Base-by-base conservation (phyloP, 805 yeast genomes). In the Kluyveromyces nonfermentans region DNA sequence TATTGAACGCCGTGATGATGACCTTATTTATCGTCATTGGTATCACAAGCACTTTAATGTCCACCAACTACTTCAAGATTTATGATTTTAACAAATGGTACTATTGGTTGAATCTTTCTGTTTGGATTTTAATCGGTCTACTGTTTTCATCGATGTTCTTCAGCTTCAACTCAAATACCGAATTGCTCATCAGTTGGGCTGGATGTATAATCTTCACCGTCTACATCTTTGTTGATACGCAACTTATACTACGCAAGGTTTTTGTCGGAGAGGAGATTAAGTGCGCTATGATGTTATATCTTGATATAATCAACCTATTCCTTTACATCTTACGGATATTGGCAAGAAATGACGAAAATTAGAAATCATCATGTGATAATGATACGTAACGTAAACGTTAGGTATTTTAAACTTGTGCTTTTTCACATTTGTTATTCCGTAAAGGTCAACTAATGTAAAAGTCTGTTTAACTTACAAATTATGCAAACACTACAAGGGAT, bases 231-330 rank as follows among this genome's bases (percentile, higher is more conserved):
- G 76, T 85, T 37, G 96, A 87, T 61, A 87, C 95, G 17, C 95
- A 87, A 63, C 60, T 77, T 52, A 76, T 87, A 44, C 73, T 87
- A 78, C 78, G 82, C 57, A 78, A 77, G 45, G 78, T 71, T 52
- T 82, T 80, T 55, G 80, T 87, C 35, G 96, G 87, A 52, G 95
- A 88, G 52, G 95, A 85, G 56, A 74, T 87, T n/a, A 73, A 78
- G 33, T 90, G 94, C 41, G 78, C 90, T 14, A 78, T 88, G 57
- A 67, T 77, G 52, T 71, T 88, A 49, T 87, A 88, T 61, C 72
- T 87, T 69, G 96, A 87, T 60, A 75, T 86, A 38, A 70, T 88
- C 64, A 87, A 87, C 64, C 71, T 87, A 64, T 88, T 87, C 68
- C 60, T 87, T 50, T 78, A 77, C 63, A 79, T 88, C 47, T 72